Conservation (phyloP, 441 rosid genomes). For the Erodium chrysanthum region DNA sequence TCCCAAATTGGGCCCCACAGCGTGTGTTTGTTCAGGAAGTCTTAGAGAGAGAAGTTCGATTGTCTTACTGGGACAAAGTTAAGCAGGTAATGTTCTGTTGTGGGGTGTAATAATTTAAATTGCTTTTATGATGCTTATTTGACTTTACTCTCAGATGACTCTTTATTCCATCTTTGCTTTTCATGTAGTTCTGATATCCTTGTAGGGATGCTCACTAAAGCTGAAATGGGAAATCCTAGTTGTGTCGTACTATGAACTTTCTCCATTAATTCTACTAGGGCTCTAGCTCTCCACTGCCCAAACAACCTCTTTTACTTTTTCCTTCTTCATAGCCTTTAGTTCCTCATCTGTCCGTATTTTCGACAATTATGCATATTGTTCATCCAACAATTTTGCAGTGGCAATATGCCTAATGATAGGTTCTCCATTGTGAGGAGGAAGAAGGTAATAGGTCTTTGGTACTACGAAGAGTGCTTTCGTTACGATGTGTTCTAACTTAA, state of each 20-base stretch:
- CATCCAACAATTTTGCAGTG: no score
- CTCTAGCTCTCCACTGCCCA: not conserved
- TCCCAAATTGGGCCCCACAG: slow-evolving; percentile 98
- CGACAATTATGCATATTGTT: no score
- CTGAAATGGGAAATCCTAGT: not conserved
- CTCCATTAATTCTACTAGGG: not conserved
- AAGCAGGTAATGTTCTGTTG: slow-evolving; percentile 58
- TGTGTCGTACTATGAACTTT: not conserved
- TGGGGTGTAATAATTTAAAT: not conserved
- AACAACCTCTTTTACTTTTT: no score
- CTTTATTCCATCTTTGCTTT: not conserved
- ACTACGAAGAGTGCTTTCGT: no score
- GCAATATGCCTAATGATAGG: no score
- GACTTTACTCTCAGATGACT: not conserved
- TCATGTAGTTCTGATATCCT: not conserved
- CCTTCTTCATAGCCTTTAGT: no score
- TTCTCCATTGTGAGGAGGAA: no score
- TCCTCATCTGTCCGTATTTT: not conserved
- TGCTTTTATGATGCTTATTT: not conserved
- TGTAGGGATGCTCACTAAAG: not conserved
- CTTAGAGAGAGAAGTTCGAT: slow-evolving; percentile 93
- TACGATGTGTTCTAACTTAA: no score
- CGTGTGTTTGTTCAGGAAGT: slow-evolving; percentile 97
- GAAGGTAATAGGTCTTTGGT: no score
- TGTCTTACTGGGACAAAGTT: slow-evolving; percentile 96